These are phyloP conservation scores for Arthrobotrys entomopaga DNA, from an alignment of 2,329 filamentous ascomycete genomes.

Conservation along the genomic window DNA sequence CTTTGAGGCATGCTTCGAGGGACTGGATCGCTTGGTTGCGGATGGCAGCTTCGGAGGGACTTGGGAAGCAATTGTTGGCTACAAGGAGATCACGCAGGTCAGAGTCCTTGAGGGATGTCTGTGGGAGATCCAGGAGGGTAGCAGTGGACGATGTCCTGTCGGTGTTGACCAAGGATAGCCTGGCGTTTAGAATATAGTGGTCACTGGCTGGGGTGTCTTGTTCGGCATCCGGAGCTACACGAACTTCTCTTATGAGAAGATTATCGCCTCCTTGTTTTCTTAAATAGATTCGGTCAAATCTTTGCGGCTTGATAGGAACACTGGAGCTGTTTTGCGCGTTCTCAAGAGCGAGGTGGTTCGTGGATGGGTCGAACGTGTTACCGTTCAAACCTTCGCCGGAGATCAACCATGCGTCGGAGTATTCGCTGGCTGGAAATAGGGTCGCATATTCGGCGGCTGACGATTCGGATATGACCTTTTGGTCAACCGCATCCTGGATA, in stretches of 20 bases:
- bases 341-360: constrained; percentile 69
- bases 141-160: constrained; percentile 60
- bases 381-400: constrained; percentile 69
- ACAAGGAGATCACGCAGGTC: constrained; percentile 63
- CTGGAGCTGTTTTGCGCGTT: constrained; percentile 65
- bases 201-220: constrained; percentile 63
- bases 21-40: constrained; percentile 65
- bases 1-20: constrained; percentile 64
- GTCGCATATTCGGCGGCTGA: constrained; percentile 68
- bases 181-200: constrained; percentile 68
- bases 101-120: constrained; percentile 57
- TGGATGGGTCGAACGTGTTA: constrained; percentile 72
- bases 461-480: constrained; percentile 68
- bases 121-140: constrained; percentile 38
- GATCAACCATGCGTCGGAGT: constrained; percentile 63
- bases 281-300: constrained; percentile 73
- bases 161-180: constrained; percentile 61
- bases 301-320: constrained; percentile 67
- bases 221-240: constrained; percentile 9
- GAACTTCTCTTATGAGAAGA: constrained; percentile 47
- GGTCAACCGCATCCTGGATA: constrained; percentile 67
- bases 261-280: constrained; percentile 61
- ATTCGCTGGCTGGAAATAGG: constrained; percentile 64
- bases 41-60: constrained; percentile 62
- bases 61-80: constrained; percentile 65